Evolutionary conservation across 2,329 filamentous ascomycete genomes (phyloP).

Genomic region (Emmonsiellopsis sp.): DNA sequence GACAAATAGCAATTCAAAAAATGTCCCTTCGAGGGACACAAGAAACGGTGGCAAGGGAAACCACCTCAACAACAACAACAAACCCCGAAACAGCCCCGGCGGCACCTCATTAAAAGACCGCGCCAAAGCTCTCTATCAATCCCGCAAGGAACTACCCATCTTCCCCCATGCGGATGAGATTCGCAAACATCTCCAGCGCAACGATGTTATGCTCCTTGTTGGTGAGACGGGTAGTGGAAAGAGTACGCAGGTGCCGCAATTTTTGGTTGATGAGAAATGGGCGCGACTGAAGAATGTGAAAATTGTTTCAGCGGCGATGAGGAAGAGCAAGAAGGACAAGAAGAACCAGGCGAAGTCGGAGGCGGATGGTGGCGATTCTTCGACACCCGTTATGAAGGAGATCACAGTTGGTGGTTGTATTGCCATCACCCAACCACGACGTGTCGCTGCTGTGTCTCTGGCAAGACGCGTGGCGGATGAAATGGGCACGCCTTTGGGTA

Average conservation of each 20-base stretch:
- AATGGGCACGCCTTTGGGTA: conserved; percentile 57
- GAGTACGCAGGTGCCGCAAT: conserved; percentile 92
- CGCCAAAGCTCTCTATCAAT: conserved; percentile 38
- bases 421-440: conserved; percentile 86
- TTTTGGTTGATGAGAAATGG: conserved; percentile 71
- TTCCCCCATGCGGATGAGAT: conserved; percentile 68
- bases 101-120: conserved; percentile 32
- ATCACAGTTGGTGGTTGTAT: conserved; percentile 65
- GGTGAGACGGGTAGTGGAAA: conserved; percentile 97
- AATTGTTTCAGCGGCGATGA: conserved; percentile 21
- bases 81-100: conserved; percentile 9
- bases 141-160: conserved; percentile 66
- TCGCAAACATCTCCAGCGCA: conserved; percentile 50
- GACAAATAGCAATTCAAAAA: conserved; percentile 1
- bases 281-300: conserved; percentile 54
- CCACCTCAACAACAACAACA: conserved; percentile 7
- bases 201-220: conserved; percentile 72
- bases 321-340: conserved; percentile 17
- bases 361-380: not conserved
- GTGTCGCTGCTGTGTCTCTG: conserved; percentile 86
- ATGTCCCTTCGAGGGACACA: not conserved
- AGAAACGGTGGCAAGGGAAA: not conserved
- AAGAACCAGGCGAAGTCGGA: not conserved
- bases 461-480: conserved; percentile 83
- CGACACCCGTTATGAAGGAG: conserved; percentile 24